A percentile compares a stretch with the other conserved stretches of the same genome.
Evolutionary conservation across 345 rosid species (phyloP).

Genomic region (Balakata baccata): DNA sequence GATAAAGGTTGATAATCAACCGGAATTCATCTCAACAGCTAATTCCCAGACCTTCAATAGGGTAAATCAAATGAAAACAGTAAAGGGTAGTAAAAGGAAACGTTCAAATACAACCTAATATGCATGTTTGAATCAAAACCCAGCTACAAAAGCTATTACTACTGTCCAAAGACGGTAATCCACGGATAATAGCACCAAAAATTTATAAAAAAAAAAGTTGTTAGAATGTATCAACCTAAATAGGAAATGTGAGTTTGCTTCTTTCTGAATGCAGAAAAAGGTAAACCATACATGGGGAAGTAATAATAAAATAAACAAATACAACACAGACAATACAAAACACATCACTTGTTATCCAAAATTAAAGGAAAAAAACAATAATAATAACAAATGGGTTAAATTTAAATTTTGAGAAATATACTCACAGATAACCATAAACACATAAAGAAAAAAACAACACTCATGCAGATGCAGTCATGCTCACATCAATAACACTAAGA

Average conservation of each 20-base stretch:
- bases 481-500: background rate
- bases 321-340: conserved; percentile 30
- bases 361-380: background rate
- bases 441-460: background rate
- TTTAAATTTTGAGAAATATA: no score
- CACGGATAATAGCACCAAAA: background rate
- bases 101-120: background rate
- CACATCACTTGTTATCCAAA: conserved; percentile 6
- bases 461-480: no score
- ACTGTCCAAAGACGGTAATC: background rate
- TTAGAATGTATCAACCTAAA: conserved; percentile 7
- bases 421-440: background rate
- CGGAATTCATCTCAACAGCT: conserved; percentile 11
- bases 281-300: conserved; percentile 17
- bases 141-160: background rate
- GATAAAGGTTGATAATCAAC: background rate
- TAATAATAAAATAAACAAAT: conserved; percentile 9
- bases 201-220: background rate
- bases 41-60: conserved; percentile 4
- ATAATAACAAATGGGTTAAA: background rate
- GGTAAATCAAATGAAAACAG: conserved; percentile 12
- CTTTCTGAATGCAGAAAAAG: conserved; percentile 14
- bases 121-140: background rate
- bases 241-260: conserved; percentile 36
- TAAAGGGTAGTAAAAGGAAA: conserved; percentile 4